Evolutionary conservation across 768 basidiomycete species (phyloP).

Genomic region (Inosperma sp.): DNA sequence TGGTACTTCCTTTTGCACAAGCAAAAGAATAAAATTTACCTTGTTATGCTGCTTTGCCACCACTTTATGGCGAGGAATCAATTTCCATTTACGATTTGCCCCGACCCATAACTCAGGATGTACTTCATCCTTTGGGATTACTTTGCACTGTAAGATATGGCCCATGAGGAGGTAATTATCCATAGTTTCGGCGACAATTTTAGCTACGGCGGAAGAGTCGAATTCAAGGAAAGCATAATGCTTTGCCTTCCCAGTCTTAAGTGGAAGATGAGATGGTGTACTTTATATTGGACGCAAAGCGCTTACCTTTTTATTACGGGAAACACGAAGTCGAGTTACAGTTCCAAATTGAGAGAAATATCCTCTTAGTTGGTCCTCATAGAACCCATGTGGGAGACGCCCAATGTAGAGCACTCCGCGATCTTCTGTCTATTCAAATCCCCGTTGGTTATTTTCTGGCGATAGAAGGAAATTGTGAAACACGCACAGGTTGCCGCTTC

Average conservation of each 20-base stretch:
- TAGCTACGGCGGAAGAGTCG: constrained; percentile 78
- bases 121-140: constrained; percentile 84
- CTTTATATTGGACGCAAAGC: not conserved
- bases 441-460: constrained; percentile 5
- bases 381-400: constrained; percentile 94
- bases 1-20: no score
- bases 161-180: constrained; percentile 96
- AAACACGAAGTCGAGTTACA: constrained; percentile 81
- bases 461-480: not conserved
- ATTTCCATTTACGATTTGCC: constrained; percentile 89
- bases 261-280: not conserved
- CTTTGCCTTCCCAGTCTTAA: constrained; percentile 89
- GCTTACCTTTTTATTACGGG: constrained; percentile 85
- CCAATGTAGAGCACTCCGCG: constrained; percentile 86
- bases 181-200: constrained; percentile 98
- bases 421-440: constrained; percentile 42
- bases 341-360: constrained; percentile 96
- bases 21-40: constrained; percentile 42
- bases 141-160: constrained; percentile 86
- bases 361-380: constrained; percentile 86
- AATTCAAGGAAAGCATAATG: constrained; percentile 98
- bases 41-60: constrained; percentile 77
- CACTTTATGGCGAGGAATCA: constrained; percentile 68
- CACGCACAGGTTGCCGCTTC: constrained; percentile 61
- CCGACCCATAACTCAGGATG: constrained; percentile 96